Evolutionary conservation across 129 eudicot species (phyloP), one percentile per base, ranked within the genome.

Genomic region (Helichrysum umbraculigerum): DNA sequence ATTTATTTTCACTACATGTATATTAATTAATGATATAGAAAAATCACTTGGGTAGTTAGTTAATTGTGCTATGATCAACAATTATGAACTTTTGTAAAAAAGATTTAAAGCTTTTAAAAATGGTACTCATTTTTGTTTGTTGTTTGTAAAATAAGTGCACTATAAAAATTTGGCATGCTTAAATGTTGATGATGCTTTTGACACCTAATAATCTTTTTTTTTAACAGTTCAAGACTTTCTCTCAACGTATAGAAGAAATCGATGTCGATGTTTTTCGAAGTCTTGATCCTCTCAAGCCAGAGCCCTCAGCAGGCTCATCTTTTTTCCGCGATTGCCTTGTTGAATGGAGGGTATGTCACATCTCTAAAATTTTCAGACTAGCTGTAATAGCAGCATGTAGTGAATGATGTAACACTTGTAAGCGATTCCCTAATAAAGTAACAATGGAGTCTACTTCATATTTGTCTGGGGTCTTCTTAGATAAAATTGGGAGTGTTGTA

Each of bases 261-360:
- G 87, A 88, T n/a, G 83, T 90, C 15, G 92, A 88, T 80, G 98
- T 93, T 19, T 90, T 75, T 69, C 85, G 89, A 44, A 93, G 92
- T 78, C 95, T 93, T 32, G 87, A 88, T 37, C 85, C 90, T 22
- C 62, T 86, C 41, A 87, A 87, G 76, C 70, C 84, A 25, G 97
- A 88, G 74, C 97, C 98, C 3, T 83, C 90, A 0, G 78, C 79
- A 51, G 96, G 96, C 58, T 90, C 97, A 22, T 76, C 96, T 1
- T 93, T 93, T 79, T 93, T 93, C 76, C 86, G 86, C 0, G 97
- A 90, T 70, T 90, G 92, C 76, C 88, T 93, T 19, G 80, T 83
- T 17, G 81, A 93, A 59, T 93, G 91, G 87, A 88, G 98, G 86
- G 98, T 93, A 86, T 57, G 94, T 44, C 32, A 9, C 34, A 1